Evolutionary conservation across 2,329 filamentous ascomycete genomes (phyloP).

Genomic region (Alternaria infectoria): DNA sequence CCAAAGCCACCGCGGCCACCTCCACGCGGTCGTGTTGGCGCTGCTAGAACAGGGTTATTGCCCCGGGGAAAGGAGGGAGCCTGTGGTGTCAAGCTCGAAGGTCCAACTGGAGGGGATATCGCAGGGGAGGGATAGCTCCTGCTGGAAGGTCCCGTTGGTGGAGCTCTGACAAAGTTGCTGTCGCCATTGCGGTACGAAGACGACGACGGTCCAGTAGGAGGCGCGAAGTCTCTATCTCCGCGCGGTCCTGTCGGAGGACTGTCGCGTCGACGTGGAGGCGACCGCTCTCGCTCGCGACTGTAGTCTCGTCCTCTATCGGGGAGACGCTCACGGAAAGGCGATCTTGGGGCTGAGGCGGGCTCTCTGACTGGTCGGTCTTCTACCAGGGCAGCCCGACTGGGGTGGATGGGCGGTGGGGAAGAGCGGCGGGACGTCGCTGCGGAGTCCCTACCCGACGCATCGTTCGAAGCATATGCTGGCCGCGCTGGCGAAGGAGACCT

Average conservation of each 20-base stretch:
- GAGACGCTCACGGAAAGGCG: slow-evolving; percentile 46
- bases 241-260: slow-evolving; percentile 46
- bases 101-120: slow-evolving; percentile 50
- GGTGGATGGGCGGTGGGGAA: slow-evolving; percentile 63
- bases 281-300: slow-evolving; percentile 38
- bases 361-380: slow-evolving; percentile 34
- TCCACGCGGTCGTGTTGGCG: slow-evolving; percentile 49
- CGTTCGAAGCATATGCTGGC: slow-evolving; percentile 50
- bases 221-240: slow-evolving; percentile 45
- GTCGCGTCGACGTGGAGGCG: slow-evolving; percentile 48
- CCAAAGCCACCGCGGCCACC: slow-evolving; percentile 50
- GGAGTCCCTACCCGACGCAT: slow-evolving; percentile 61
- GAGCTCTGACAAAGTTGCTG: slow-evolving; percentile 41
- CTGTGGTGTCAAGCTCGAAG: slow-evolving; percentile 36
- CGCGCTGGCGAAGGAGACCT: slow-evolving; percentile 60
- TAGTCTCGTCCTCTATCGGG: slow-evolving; percentile 35
- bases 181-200: slow-evolving; percentile 47
- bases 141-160: slow-evolving; percentile 48
- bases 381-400: slow-evolving; percentile 57
- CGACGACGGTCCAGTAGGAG: slow-evolving; percentile 45
- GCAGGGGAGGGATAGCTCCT: slow-evolving; percentile 46
- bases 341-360: slow-evolving; percentile 41
- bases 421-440: slow-evolving; percentile 65
- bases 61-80: slow-evolving; percentile 45
- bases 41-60: slow-evolving; percentile 47